Evolutionary conservation across 495 filamentous ascomycete species (phyloP).

Genomic region (Evansstolkia leycettana): DNA sequence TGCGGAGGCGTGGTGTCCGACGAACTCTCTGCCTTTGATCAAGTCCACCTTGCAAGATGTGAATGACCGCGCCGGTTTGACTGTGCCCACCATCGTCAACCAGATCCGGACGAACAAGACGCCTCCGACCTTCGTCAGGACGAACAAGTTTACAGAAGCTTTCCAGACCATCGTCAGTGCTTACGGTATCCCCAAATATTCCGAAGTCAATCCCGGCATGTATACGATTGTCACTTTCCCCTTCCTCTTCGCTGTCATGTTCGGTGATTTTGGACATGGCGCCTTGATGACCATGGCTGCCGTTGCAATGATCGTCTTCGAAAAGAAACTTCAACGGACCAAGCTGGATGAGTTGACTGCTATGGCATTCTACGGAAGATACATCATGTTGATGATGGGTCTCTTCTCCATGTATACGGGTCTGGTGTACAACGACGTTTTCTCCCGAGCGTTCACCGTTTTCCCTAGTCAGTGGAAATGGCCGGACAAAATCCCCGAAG

Average conservation of each 20-base stretch:
- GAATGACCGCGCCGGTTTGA: slow-evolving; percentile 85
- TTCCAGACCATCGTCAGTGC: slow-evolving; percentile 99
- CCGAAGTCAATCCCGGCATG: slow-evolving; percentile 90
- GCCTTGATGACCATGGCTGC: slow-evolving; percentile 71
- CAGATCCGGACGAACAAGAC: slow-evolving; percentile 94
- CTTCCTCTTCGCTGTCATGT: slow-evolving; percentile 98
- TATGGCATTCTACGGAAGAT: slow-evolving; percentile 98
- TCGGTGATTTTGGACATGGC: slow-evolving; percentile 92
- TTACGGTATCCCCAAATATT: slow-evolving; percentile 93
- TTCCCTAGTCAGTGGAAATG: slow-evolving; percentile 87
- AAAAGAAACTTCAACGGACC: slow-evolving; percentile 68
- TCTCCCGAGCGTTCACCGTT: slow-evolving; percentile 80
- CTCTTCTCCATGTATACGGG: slow-evolving; percentile 94
- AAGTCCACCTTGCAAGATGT: slow-evolving; percentile 95
- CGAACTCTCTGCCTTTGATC: slow-evolving; percentile 78
- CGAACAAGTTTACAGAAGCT: slow-evolving; percentile 93
- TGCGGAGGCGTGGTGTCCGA: slow-evolving; percentile 94
- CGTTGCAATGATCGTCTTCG: slow-evolving; percentile 86
- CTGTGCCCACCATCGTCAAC: slow-evolving; percentile 94
- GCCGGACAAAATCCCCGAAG: slow-evolving; percentile 51
- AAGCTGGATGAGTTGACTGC: slow-evolving; percentile 89
- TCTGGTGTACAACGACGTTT: slow-evolving; percentile 94
- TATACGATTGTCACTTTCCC: slow-evolving; percentile 95
- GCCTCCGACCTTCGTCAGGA: slow-evolving; percentile 89
- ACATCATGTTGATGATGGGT: slow-evolving; percentile 98